These are phyloP conservation scores for Eudorina sp. DNA, from an alignment of 139 green algal species.

Conservation along the genomic window DNA sequence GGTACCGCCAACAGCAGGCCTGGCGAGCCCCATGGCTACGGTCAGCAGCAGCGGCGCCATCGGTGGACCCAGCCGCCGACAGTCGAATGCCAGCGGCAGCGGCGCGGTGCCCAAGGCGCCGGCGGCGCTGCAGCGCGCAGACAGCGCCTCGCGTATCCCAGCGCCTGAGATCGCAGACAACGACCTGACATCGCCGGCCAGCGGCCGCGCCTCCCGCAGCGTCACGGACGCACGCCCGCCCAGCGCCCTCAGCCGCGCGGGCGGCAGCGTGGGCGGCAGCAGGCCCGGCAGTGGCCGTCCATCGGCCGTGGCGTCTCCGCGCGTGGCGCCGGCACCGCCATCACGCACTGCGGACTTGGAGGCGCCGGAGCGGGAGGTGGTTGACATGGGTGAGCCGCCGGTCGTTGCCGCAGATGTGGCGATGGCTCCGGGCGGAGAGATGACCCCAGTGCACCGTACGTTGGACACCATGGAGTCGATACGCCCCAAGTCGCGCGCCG, in stretches of 20 bases:
- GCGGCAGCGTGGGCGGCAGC: neutral
- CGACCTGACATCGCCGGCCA: neutral
- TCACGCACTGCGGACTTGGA: neutral
- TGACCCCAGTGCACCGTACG: neutral
- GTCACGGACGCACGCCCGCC: neutral
- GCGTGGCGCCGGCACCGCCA: no score
- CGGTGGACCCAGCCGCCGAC: neutral
- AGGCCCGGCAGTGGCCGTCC: neutral
- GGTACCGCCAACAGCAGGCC: neutral
- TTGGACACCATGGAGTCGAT: slow-evolving; percentile 21
- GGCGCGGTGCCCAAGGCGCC: slow-evolving; percentile 7
- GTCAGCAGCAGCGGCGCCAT: neutral
- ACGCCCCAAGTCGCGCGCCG: neutral
- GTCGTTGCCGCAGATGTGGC: neutral
- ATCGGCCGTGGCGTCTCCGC: neutral
- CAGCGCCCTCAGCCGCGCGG: no score
- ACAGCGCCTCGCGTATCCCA: neutral
- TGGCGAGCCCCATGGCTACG: neutral
- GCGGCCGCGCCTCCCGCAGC: neutral
- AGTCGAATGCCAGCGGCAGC: no score
- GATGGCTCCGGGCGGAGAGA: neutral
- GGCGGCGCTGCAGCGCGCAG: neutral
- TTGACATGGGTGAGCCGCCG: neutral
- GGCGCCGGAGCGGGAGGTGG: neutral
- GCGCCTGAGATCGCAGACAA: neutral